phyloP scores from a whole-genome alignment of 2,329 filamentous ascomycete species.

The Chaetomium sp. region DNA sequence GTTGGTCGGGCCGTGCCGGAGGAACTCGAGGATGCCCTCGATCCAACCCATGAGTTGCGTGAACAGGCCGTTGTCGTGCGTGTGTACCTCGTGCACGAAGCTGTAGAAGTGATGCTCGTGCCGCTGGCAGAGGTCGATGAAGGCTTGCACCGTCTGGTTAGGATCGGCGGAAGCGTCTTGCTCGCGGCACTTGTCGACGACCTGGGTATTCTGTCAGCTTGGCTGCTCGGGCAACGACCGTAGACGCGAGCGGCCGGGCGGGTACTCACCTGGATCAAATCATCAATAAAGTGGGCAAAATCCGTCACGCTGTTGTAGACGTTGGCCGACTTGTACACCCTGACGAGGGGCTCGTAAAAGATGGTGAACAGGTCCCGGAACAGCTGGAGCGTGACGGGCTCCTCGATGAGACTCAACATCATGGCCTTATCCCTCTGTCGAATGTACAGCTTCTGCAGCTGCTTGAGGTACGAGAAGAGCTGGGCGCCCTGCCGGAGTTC shows the following conservation, averaged over 20 bases:
- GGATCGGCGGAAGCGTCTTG: constrained; percentile 90
- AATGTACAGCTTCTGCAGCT: constrained; percentile 87
- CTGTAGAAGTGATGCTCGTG: constrained; percentile 99
- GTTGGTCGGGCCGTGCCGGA: constrained; percentile 81
- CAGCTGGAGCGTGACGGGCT: constrained; percentile 93
- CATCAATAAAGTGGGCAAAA: constrained; percentile 89
- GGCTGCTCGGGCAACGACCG: constrained; percentile 15
- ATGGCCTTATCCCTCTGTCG: constrained; percentile 92
- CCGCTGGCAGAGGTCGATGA: constrained; percentile 92
- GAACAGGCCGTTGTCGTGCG: constrained; percentile 95
- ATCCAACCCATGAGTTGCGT: constrained; percentile 97
- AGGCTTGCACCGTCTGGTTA: constrained; percentile 96
- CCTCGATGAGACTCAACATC: constrained; percentile 95
- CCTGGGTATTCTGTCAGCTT: constrained; percentile 43
- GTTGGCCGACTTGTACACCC: constrained; percentile 98
- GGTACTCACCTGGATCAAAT: constrained; percentile 74
- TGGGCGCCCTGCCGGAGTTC: constrained; percentile 88
- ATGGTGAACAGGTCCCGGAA: constrained; percentile 97
- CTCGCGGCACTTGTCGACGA: constrained; percentile 66
- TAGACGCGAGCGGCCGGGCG: neutral
- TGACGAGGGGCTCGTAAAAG: constrained; percentile 95
- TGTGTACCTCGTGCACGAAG: constrained; percentile 96
- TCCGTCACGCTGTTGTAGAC: constrained; percentile 97
- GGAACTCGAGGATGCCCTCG: constrained; percentile 90
- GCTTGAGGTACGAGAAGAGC: constrained; percentile 92